Base-by-base conservation (phyloP, 2,329 filamentous ascomycete species). In the Pseudogymnoascus destructans region DNA sequence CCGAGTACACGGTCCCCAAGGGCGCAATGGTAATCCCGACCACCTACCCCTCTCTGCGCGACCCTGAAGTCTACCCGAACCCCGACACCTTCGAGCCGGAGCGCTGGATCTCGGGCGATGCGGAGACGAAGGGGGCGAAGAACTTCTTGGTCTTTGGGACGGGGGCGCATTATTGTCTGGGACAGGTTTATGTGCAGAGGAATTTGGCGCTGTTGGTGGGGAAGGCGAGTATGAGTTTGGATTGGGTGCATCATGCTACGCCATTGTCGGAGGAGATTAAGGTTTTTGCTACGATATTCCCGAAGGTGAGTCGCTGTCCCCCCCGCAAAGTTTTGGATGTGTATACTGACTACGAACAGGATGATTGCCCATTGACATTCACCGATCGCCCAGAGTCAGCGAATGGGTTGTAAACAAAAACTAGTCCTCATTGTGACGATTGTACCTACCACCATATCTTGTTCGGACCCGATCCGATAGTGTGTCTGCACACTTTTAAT, bases 281-380 rank as follows among this genome's bases (percentile, higher is more conserved):
- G 77, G 92, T 97, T 64, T 98, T 97, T 74, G 93, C 93, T 38
- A 96, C 90, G 25, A 95, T 98, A 66, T 98, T 98, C 79, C 93
- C 93, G 59, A 86, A 87, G 86, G 91, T 95, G 74, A 72, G 84
- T 75, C 57, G 36, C 5, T 55, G 25, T 40, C 30, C 40, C 58
- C 3, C 33, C 17, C 21, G n/a, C n/a, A n/a, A n/a, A n/a, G n/a
- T 64, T 55, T 65, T 59, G 21, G 36, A 58, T 62, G 38, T 61
- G 54, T 59, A 60, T 58, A 65, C 65, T 62, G 69, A 59, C 60
- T 55, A 35, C 61, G 61, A 13, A 3, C 63, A 92, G 87, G 89
- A 95, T 70, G 86, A 93, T 70, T 93, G 88, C 74, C 84, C 86
- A 59, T 79, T 93, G 66, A 85, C 84, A 1, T 91, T 93, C 69